Base-by-base conservation (phyloP, 495 filamentous ascomycete genomes). In the Neurospora sp. region DNA sequence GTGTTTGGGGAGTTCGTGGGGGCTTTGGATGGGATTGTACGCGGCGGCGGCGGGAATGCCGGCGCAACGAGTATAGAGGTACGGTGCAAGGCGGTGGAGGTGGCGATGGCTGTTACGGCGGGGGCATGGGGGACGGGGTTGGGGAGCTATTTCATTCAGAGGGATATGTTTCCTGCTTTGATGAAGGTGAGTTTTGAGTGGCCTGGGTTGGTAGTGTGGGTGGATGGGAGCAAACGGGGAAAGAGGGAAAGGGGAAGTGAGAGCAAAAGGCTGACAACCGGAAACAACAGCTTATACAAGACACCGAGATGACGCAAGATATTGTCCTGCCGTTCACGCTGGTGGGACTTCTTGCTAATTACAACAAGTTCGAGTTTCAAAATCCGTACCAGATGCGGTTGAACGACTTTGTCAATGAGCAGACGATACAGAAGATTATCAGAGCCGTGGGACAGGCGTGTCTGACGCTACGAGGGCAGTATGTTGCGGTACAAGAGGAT, bases 301-400 rank as follows among this genome's bases (percentile, higher is more conserved):
- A 97, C 72, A 87, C 89, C 13, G 91, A 94, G 42, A 86, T 85
- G 70, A 82, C 86, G 4, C 80, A 85, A 2, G 84, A 89, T 75
- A 88, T 87, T 69, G 85, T 93, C 36, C 88, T 92, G 71, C 92
- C 95, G 1, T 94, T 98, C 73, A 88, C 91, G 38, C 86, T 98
- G 45, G 84, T 97, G 6, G 96, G 95, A 9, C 83, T 97, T n/a
- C 84, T 99, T 71, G 93, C 92, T 76, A 99, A 99, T 82, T 98
- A 98, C 87, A 98, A 98, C 87, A 99, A 98, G 82, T 99, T 98
- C 77, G 96, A 99, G 83, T 93, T 96, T 73, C 96, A 97, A 82
- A 99, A 99, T 76, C 96, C 96, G 8, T 99, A 99, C 78, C 92
- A 95, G 78, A 83, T 96, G 73, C 92, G 95, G 59, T 88, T 99